Percentiles rank a stretch among this genome's conserved stretches.
These are phyloP conservation scores for Pichia exigua DNA, from an alignment of 805 yeast species.

Conservation along the genomic window DNA sequence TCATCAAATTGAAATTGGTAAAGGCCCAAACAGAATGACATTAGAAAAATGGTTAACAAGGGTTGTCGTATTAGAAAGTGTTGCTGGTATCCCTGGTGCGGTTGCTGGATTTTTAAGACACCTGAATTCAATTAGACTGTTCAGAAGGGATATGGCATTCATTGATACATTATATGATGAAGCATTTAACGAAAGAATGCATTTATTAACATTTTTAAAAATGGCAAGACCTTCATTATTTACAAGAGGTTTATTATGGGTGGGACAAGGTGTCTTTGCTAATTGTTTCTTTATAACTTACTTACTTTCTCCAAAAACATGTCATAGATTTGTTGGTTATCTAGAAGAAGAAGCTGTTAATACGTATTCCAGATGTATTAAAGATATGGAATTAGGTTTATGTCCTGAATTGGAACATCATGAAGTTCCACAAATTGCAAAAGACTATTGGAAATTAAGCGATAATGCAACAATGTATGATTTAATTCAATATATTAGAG, in stretches of 20 bases:
- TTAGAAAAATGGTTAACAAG: conserved; percentile 57
- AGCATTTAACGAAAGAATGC: conserved; percentile 76
- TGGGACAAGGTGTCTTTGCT: conserved; percentile 67
- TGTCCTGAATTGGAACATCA: conserved; percentile 40
- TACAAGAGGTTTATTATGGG: conserved; percentile 44
- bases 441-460: conserved; percentile 53
- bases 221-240: conserved; percentile 56
- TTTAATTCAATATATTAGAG: conserved; percentile 53
- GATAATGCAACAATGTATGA: conserved; percentile 49
- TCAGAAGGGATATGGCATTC: conserved; percentile 67
- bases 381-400: conserved; percentile 42
- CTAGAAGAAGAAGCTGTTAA: conserved; percentile 70
- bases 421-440: conserved; percentile 51
- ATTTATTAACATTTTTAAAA: conserved; percentile 58
- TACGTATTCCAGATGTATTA: conserved; percentile 56
- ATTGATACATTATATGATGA: conserved; percentile 66
- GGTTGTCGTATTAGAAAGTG: conserved; percentile 55
- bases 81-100: conserved; percentile 79
- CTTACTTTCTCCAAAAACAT: conserved; percentile 50
- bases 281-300: conserved; percentile 56
- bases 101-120: conserved; percentile 69
- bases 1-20: conserved; percentile 20
- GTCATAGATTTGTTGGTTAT: conserved; percentile 73
- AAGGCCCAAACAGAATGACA: conserved; percentile 43
- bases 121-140: conserved; percentile 51